These are phyloP conservation scores for Endoconidiophora laricicola DNA, from an alignment of 2,329 filamentous ascomycete species.

Conservation along the genomic window DNA sequence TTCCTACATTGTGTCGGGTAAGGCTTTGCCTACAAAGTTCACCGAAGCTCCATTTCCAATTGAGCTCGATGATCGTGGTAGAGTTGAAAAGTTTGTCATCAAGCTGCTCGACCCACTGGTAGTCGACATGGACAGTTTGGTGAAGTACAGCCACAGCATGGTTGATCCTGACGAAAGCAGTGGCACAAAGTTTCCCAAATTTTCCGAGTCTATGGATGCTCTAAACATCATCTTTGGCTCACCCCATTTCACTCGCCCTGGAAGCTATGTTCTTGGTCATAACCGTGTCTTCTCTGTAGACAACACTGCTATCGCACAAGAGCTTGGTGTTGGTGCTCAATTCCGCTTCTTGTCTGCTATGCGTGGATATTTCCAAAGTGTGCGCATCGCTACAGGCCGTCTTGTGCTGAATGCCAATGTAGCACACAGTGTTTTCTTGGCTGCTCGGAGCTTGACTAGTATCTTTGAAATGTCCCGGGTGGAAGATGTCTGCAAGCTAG, in stretches of 20 bases:
- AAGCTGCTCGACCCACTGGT: constrained; percentile 22
- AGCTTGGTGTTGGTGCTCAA: constrained; percentile 18
- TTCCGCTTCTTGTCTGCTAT: constrained; percentile 20
- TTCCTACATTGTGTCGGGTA: constrained; percentile 22
- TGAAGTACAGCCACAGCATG: constrained; percentile 29
- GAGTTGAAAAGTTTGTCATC: constrained; percentile 26
- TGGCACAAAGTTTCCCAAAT: constrained; percentile 28
- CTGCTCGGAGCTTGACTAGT: constrained; percentile 14
- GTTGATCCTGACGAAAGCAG: constrained; percentile 20
- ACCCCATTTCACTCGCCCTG: constrained; percentile 22
- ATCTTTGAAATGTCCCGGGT: constrained; percentile 17
- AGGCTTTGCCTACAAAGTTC: not conserved
- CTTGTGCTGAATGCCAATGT: constrained; percentile 40
- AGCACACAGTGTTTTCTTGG: constrained; percentile 33
- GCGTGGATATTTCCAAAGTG: constrained; percentile 39
- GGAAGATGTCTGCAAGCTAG: constrained; percentile 35
- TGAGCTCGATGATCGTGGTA: constrained; percentile 16
- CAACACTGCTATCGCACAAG: not conserved
- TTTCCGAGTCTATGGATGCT: constrained; percentile 30
- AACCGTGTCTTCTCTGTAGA: constrained; percentile 30
- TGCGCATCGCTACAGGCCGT: constrained; percentile 35
- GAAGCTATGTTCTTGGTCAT: constrained; percentile 27
- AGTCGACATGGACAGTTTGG: constrained; percentile 23
- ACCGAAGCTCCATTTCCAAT: constrained; percentile 4
- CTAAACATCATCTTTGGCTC: constrained; percentile 36